Conservation (phyloP, 495 filamentous ascomycete genomes). For the Aspergillus haitiensis region DNA sequence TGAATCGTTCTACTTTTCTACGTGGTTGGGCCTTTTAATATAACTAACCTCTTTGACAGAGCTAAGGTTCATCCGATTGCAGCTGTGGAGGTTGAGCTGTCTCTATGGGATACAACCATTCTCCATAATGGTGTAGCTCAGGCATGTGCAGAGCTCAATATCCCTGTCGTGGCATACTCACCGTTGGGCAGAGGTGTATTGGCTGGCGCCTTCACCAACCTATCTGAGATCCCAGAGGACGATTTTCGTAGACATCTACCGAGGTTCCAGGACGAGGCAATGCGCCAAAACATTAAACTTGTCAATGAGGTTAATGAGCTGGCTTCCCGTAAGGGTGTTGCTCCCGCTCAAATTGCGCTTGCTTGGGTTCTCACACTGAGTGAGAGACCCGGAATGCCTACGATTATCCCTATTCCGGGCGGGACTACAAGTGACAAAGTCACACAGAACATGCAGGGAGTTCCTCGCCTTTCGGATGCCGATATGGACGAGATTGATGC, state of each 20-base stretch:
- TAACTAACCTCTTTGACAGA: constrained; percentile 23
- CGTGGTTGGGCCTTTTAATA: background rate
- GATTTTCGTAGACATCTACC: constrained; percentile 57
- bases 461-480: constrained; percentile 36
- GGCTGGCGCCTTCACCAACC: constrained; percentile 62
- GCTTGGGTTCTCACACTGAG: constrained; percentile 64
- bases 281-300: constrained; percentile 72
- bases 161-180: constrained; percentile 70
- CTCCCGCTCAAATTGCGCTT: constrained; percentile 74
- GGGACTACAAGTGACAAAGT: constrained; percentile 51
- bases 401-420: constrained; percentile 84
- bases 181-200: constrained; percentile 55
- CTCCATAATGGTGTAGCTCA: constrained; percentile 71
- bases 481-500: constrained; percentile 50
- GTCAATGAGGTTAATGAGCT: constrained; percentile 64
- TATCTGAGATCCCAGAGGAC: constrained; percentile 59
- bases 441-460: constrained; percentile 44
- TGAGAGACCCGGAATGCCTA: constrained; percentile 59
- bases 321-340: constrained; percentile 68
- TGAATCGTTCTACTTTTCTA: too few relatives aligned
- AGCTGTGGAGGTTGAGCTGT: constrained; percentile 79
- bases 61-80: constrained; percentile 67
- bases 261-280: constrained; percentile 67
- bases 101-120: constrained; percentile 65
- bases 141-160: constrained; percentile 67